Conservation (phyloP, 75 land plant genomes). For the Pseudotsuga menziesii region DNA sequence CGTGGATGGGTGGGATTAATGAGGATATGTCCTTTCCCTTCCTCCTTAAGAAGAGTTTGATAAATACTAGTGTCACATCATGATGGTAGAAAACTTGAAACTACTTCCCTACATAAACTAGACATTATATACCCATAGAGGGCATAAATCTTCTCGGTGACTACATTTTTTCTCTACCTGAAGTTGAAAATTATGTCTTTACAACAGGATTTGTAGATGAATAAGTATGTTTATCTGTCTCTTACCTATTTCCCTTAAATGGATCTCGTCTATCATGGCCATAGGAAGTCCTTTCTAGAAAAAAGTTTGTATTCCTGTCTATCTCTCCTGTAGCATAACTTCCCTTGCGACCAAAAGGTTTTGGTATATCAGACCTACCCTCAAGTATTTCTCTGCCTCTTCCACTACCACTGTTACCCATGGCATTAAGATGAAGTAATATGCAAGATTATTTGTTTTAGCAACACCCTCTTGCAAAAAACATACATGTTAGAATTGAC, state of each 20-base stretch:
- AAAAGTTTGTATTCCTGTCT: conserved; percentile 17
- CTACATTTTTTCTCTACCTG: conserved; percentile 2
- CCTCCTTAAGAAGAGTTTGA: no score
- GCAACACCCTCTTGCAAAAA: conserved; percentile 49
- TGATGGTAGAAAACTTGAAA: no score
- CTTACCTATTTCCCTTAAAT: conserved; percentile 36
- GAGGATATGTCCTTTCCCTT: no score
- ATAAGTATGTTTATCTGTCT: conserved; percentile 14
- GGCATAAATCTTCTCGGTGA: not conserved
- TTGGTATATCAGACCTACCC: conserved; percentile 9
- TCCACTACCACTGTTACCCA: conserved; percentile 17
- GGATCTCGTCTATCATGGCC: conserved; percentile 44
- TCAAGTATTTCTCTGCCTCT: conserved; percentile 8
- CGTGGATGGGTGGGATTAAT: no score
- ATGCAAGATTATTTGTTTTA: conserved; percentile 40
- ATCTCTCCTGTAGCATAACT: conserved; percentile 5
- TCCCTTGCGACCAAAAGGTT: conserved; percentile 8
- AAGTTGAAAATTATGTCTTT: not conserved
- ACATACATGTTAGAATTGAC: conserved; percentile 20
- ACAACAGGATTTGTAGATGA: conserved; percentile 1
- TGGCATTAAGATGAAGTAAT: conserved; percentile 34
- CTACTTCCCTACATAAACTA: no score
- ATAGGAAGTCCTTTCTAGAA: conserved; percentile 13
- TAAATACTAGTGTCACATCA: no score
- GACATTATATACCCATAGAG: no score